Percentiles rank a stretch among this genome's conserved stretches.
Evolutionary conservation across 345 rosid species (phyloP).

Genomic region (Raphanus raphanistrum): DNA sequence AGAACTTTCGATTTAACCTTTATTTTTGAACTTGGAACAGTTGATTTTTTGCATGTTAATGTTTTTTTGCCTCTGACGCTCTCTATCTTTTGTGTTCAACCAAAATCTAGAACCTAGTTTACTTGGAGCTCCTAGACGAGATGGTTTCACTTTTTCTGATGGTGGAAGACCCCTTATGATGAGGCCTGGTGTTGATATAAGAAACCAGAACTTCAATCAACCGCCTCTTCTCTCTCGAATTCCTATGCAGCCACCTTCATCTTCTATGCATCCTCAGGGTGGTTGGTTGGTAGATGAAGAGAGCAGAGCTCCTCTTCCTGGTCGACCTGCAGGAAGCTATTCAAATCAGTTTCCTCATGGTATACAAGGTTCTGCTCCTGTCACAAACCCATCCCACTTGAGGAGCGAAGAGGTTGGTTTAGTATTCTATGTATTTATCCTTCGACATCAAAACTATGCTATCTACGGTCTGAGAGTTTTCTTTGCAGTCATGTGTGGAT

Average conservation of each 20-base stretch:
- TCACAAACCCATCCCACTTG: constrained; percentile 47
- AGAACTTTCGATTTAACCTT: constrained; percentile 26
- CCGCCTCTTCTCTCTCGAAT: constrained; percentile 63
- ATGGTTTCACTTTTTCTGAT: constrained; percentile 44
- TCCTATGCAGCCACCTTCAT: constrained; percentile 48
- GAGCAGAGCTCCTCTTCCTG: constrained; percentile 48
- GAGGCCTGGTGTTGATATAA: constrained; percentile 53
- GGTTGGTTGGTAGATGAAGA: constrained; percentile 82
- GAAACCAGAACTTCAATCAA: constrained; percentile 65
- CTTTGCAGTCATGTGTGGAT: constrained; percentile 48
- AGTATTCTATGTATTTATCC: constrained; percentile 8
- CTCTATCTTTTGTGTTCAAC: constrained; percentile 25
- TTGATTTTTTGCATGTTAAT: neutral
- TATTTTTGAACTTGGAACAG: neutral
- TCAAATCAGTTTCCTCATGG: constrained; percentile 48
- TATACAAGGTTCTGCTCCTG: constrained; percentile 43
- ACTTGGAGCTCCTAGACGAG: constrained; percentile 87
- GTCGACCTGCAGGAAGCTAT: constrained; percentile 46
- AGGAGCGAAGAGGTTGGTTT: constrained; percentile 76
- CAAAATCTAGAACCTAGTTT: constrained; percentile 70
- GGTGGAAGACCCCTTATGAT: constrained; percentile 46
- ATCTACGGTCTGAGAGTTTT: constrained; percentile 22
- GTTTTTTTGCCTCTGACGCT: constrained; percentile 8
- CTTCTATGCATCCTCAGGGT: constrained; percentile 54
- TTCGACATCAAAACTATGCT: constrained; percentile 7